Percentiles rank a stretch among this genome's conserved stretches.
Conservation (phyloP, 192 early-diverging fungal species). For the Allomyces macrogynus region DNA sequence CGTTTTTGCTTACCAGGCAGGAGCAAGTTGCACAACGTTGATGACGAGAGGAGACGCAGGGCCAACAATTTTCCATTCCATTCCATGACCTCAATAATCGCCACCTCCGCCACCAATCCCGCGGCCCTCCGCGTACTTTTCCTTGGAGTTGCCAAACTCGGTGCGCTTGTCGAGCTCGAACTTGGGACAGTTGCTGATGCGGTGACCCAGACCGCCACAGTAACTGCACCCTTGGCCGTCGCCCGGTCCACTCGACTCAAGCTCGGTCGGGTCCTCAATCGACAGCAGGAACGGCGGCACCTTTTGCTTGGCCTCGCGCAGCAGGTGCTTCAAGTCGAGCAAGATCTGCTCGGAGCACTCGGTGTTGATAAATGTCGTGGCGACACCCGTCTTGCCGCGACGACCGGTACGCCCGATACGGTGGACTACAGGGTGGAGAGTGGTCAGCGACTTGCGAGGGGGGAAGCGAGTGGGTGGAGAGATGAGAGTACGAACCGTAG, state of each 20-base stretch:
- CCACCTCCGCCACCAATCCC: neutral
- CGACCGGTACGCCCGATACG: constrained; percentile 95
- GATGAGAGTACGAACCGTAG: constrained; percentile 37
- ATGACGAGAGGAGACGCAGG: too few species aligned
- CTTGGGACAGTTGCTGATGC: constrained; percentile 72
- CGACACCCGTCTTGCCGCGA: constrained; percentile 84
- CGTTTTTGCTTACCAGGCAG: too few species aligned
- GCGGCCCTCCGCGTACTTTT: neutral
- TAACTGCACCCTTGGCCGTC: constrained; percentile 57
- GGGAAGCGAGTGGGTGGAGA: neutral
- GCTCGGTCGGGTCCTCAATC: constrained; percentile 71
- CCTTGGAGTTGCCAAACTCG: neutral
- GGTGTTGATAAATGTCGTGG: constrained; percentile 91
- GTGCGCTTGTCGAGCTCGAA: constrained; percentile 18
- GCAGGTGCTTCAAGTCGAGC: constrained; percentile 80
- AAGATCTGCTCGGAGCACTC: constrained; percentile 77
- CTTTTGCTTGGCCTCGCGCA: constrained; percentile 77
- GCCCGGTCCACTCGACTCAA: constrained; percentile 14
- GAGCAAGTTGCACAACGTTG: too few species aligned
- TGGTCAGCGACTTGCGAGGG: neutral
- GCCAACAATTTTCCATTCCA: too few species aligned
- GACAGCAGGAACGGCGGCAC: constrained; percentile 71
- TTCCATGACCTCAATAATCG: neutral
- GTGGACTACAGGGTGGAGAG: constrained; percentile 34
- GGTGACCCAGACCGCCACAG: constrained; percentile 89